These are phyloP conservation scores for Plasmopara muralis DNA, from an alignment of 352 stramenopile genomes.

Conservation along the genomic window DNA sequence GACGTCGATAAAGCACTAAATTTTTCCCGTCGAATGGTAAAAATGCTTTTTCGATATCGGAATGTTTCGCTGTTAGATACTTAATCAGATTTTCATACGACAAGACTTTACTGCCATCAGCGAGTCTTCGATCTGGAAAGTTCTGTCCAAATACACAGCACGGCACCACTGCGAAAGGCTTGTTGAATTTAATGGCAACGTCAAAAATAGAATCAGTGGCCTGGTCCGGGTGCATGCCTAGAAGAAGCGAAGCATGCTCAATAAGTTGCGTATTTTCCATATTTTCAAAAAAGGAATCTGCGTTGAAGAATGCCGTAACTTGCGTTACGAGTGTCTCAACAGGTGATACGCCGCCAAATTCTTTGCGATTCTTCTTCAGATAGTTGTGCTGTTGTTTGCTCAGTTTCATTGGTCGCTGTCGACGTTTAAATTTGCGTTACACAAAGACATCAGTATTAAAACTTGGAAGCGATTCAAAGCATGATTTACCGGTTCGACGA, in stretches of 20 bases:
- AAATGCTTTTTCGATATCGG: slow-evolving; percentile 49
- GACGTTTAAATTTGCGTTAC: slow-evolving; percentile 14
- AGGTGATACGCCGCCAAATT: slow-evolving; percentile 5
- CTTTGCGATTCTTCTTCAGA: slow-evolving; percentile 40
- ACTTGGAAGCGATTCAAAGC: neutral
- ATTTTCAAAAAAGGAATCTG: slow-evolving; percentile 47
- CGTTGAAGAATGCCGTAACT: slow-evolving; percentile 61
- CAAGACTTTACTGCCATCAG: slow-evolving; percentile 45
- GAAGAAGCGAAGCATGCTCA: slow-evolving; percentile 65
- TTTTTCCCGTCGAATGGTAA: slow-evolving; percentile 83
- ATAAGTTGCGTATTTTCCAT: slow-evolving; percentile 47
- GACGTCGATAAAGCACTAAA: slow-evolving; percentile 58
- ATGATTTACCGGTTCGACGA: slow-evolving; percentile 73
- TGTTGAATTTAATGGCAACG: slow-evolving; percentile 80
- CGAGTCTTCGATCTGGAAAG: slow-evolving; percentile 70
- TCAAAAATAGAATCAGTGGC: slow-evolving; percentile 94
- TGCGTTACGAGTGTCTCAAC: slow-evolving; percentile 47
- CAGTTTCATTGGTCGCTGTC: slow-evolving; percentile 65
- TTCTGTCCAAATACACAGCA: slow-evolving; percentile 93
- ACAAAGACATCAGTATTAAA: neutral
- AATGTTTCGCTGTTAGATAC: slow-evolving; percentile 72
- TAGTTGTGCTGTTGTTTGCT: slow-evolving; percentile 65
- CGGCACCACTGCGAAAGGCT: slow-evolving; percentile 94
- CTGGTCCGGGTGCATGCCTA: slow-evolving; percentile 94
- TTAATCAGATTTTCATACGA: slow-evolving; percentile 75